Base-by-base conservation (phyloP, 805 yeast genomes). In the Helenozyma rhizophorensis region DNA sequence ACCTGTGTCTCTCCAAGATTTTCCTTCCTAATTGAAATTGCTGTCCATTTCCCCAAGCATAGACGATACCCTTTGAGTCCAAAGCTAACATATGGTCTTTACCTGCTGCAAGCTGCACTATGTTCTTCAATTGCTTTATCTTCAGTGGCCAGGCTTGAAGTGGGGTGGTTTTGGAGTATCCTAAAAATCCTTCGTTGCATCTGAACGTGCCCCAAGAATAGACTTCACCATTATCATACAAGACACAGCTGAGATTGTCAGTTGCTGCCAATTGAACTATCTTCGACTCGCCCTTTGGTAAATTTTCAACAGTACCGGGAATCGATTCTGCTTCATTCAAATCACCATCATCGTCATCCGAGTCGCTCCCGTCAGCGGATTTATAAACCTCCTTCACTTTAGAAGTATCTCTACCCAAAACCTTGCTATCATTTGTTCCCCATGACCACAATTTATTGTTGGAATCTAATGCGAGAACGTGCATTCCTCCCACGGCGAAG, bases 171-270 rank as follows among this genome's bases (percentile, higher is more conserved):
- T 78, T 78, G 44, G 76, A 74, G 60, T 85, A 93, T 2, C 96
- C 96, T 36, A 90, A 70, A 25, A 81, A 68, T 34, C 98, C 98
- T 60, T 93, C 97, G 48, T 85, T 85, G 55, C 88, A 80, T 62
- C 93, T 81, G 65, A 93, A 93, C 14, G 96, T 85, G 23, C 99
- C 99, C 97, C 98, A 93, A 1, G 97, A 94, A 58, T 80, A 93
- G 8, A 94, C 88, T 24, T 83, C 86, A 23, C 98, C 97, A 33
- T 77, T 79, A 28, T 76, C 81, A 24, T 80, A 74, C 37, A 93
- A 61, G 2, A 79, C 86, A 12, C 90, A 89, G 25, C 95, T 83
- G 39, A 90, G 63, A 51, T 88, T 90, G 56, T 93, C 98, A 8
- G 97, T 83, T 4, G 97, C 97, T 11, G 87, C 88, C 24, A 90